phyloP scores from a whole-genome alignment of 139 green algal genomes.

The Micromonas commoda region DNA sequence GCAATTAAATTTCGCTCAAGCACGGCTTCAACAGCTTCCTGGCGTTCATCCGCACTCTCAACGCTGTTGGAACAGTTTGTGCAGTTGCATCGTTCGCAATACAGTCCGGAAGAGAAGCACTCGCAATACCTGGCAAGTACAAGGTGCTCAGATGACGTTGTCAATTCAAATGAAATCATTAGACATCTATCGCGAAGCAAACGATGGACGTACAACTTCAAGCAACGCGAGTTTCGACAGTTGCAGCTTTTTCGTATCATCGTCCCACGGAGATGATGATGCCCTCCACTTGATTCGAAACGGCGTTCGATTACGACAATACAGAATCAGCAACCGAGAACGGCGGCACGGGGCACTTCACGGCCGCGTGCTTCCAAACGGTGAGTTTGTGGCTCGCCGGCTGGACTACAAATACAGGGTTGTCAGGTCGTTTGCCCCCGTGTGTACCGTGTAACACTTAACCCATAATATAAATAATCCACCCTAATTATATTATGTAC shows the following conservation, averaged over 20 bases:
- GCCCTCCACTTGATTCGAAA: no score
- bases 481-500: no score
- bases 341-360: no score
- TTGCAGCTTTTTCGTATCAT: slow-evolving; percentile 40
- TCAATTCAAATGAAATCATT: neutral
- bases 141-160: neutral
- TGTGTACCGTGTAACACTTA: no score
- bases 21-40: slow-evolving; percentile 38
- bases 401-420: no score
- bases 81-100: slow-evolving; percentile 60
- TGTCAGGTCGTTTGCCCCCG: no score
- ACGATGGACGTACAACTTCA: slow-evolving; percentile 46
- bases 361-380: no score
- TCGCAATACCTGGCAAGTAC: slow-evolving; percentile 42
- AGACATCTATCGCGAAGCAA: neutral
- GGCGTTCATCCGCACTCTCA: slow-evolving; percentile 44
- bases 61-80: slow-evolving; percentile 55
- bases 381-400: no score
- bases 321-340: no score
- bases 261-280: no score
- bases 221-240: slow-evolving; percentile 49
- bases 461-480: no score
- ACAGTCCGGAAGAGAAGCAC: slow-evolving; percentile 56
- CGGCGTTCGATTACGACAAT: no score
- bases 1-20: slow-evolving; percentile 51